phyloP scores from a whole-genome alignment of 306 rosid species.

The Castanea sativa region DNA sequence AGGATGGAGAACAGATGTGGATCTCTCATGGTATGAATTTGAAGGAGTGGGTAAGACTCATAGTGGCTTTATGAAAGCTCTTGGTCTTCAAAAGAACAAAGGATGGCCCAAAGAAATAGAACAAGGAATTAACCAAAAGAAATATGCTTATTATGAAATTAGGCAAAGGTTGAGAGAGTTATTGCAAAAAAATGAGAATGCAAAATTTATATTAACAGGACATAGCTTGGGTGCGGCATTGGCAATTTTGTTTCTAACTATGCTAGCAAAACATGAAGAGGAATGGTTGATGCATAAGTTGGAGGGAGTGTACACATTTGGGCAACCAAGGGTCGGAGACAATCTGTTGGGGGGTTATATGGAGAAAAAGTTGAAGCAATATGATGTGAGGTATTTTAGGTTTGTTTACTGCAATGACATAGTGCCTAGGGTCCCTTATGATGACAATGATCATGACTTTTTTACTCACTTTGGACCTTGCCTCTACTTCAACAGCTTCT shows the following conservation, averaged over 20 bases:
- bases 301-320: constrained; percentile 70
- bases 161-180: constrained; percentile 38
- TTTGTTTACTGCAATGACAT: constrained; percentile 54
- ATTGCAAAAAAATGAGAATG: constrained; percentile 35
- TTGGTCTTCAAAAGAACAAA: constrained; percentile 42
- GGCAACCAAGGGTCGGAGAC: constrained; percentile 85
- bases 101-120: constrained; percentile 65
- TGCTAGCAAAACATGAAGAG: constrained; percentile 57
- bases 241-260: constrained; percentile 59
- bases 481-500: constrained; percentile 56
- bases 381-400: constrained; percentile 48
- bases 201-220: constrained; percentile 69
- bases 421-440: constrained; percentile 69
- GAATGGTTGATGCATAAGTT: constrained; percentile 48
- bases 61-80: constrained; percentile 67
- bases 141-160: constrained; percentile 56
- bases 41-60: constrained; percentile 60
- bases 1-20: constrained; percentile 64
- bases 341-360: constrained; percentile 54
- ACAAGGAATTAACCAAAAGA: not conserved
- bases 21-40: constrained; percentile 66
- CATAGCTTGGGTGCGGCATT: constrained; percentile 85
- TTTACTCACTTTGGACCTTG: constrained; percentile 62
- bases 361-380: constrained; percentile 32
- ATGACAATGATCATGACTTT: constrained; percentile 33